These are phyloP conservation scores for Mycena maculata DNA, from an alignment of 768 basidiomycete genomes.

Conservation along the genomic window DNA sequence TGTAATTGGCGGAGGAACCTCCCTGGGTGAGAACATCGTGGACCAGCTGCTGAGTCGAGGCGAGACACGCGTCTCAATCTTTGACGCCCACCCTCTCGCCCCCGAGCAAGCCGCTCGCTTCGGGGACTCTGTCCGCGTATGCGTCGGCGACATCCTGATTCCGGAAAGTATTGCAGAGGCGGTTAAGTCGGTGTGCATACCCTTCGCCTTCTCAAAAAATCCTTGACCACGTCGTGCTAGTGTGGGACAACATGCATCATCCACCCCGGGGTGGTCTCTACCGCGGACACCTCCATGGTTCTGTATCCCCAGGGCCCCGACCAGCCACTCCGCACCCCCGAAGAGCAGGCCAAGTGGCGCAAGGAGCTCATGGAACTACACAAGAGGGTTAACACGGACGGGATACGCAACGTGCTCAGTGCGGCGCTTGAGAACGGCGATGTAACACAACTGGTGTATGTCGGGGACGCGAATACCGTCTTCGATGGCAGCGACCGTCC, in stretches of 20 bases:
- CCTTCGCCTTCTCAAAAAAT: not conserved
- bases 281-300: conserved; percentile 45
- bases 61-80: conserved; percentile 54
- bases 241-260: conserved; percentile 57
- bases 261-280: conserved; percentile 61
- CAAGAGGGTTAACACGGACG: conserved; percentile 12
- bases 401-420: conserved; percentile 6
- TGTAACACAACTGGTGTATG: conserved; percentile 15
- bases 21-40: conserved; percentile 59
- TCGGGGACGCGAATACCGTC: conserved; percentile 1
- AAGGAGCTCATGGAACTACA: not conserved
- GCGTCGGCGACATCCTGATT: conserved; percentile 60
- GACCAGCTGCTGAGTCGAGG: conserved; percentile 55
- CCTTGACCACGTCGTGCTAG: conserved; percentile 34
- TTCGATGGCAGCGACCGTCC: conserved; percentile 23
- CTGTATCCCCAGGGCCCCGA: conserved; percentile 32
- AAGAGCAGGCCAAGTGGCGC: conserved; percentile 51
- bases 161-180: conserved; percentile 46
- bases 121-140: conserved; percentile 46
- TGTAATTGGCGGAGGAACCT: conserved; percentile 61
- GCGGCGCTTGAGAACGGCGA: conserved; percentile 3
- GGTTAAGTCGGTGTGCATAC: conserved; percentile 49
- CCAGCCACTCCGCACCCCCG: conserved; percentile 12
- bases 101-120: conserved; percentile 47
- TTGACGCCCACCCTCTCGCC: conserved; percentile 54